Percentiles rank a stretch among this genome's conserved stretches.
phyloP scores from a whole-genome alignment of 805 yeast genomes.

The Metschnikowia gelsemii region DNA sequence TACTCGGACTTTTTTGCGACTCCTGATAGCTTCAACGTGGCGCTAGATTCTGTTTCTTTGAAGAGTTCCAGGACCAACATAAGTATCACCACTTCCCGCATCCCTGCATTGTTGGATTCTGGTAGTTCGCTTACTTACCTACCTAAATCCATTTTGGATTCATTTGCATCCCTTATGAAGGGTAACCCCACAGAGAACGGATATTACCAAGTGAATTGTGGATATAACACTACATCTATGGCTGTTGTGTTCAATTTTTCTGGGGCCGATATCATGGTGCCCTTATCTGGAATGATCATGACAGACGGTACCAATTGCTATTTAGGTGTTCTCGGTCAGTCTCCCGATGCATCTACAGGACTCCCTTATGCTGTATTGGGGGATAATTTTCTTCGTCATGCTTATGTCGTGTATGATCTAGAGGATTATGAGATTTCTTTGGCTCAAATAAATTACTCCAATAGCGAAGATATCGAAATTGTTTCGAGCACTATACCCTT shows the following conservation, averaged over 20 bases:
- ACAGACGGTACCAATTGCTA: slow-evolving; percentile 22
- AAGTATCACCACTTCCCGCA: not conserved
- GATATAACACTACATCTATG: slow-evolving; percentile 1
- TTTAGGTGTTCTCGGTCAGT: slow-evolving; percentile 23
- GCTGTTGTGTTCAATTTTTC: slow-evolving; percentile 46
- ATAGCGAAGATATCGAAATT: slow-evolving; percentile 42
- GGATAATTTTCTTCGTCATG: slow-evolving; percentile 51
- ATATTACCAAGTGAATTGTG: slow-evolving; percentile 8
- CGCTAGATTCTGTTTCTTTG: slow-evolving; percentile 31
- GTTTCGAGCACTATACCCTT: slow-evolving; percentile 48
- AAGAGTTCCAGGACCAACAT: slow-evolving; percentile 5
- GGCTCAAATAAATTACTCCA: slow-evolving; percentile 38
- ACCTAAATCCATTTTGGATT: slow-evolving; percentile 32
- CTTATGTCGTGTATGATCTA: slow-evolving; percentile 63
- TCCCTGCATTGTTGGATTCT: slow-evolving; percentile 41
- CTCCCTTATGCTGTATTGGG: slow-evolving; percentile 48
- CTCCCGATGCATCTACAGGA: slow-evolving; percentile 41
- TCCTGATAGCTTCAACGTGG: slow-evolving; percentile 49
- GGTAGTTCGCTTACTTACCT: slow-evolving; percentile 52
- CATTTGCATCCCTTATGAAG: slow-evolving; percentile 14
- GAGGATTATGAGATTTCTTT: slow-evolving; percentile 55
- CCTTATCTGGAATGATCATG: slow-evolving; percentile 34
- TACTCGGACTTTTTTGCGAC: slow-evolving; percentile 8
- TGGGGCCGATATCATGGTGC: slow-evolving; percentile 53
- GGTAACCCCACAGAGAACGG: not conserved